These are phyloP conservation scores for Aspergillus arachidicola DNA, from an alignment of 2,329 filamentous ascomycete species.

Conservation along the genomic window DNA sequence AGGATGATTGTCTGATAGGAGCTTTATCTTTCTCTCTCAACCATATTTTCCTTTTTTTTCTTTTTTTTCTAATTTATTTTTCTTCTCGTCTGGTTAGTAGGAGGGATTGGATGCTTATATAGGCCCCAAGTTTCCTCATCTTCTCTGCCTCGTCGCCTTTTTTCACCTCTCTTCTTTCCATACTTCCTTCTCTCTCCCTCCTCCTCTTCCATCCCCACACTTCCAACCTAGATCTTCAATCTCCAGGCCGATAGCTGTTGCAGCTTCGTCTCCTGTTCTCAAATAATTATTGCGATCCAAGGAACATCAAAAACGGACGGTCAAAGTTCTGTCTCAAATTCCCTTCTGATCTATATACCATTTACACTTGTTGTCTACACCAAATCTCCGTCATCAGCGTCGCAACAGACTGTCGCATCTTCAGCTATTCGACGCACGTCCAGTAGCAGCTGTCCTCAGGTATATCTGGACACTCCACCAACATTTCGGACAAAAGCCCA, in stretches of 20 bases:
- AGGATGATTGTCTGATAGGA: not conserved
- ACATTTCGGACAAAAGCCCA: not conserved
- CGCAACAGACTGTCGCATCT: constrained; percentile 9
- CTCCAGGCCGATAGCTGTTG: not conserved
- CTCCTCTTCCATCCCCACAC: not conserved
- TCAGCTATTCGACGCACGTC: constrained; percentile 15
- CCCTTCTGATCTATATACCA: constrained; percentile 15
- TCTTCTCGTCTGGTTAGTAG: too few species aligned
- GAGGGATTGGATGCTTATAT: constrained; percentile 3
- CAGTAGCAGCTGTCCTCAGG: constrained; percentile 12
- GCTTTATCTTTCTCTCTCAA: not conserved
- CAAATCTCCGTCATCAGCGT: constrained; percentile 12
- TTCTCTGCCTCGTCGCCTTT: not conserved
- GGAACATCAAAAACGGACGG: constrained; percentile 2
- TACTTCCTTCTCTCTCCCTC: not conserved
- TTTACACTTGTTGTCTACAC: constrained; percentile 14
- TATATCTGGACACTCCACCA: not conserved
- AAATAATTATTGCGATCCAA: not conserved
- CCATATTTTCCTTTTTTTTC: not conserved
- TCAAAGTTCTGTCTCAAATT: constrained; percentile 1
- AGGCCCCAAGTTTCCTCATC: not conserved
- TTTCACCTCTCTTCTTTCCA: not conserved
- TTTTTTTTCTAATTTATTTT: not conserved
- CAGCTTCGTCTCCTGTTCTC: not conserved
- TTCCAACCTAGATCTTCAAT: not conserved